These are phyloP conservation scores for Sporothrix humicola DNA, from an alignment of 2,329 filamentous ascomycete genomes.

Conservation along the genomic window DNA sequence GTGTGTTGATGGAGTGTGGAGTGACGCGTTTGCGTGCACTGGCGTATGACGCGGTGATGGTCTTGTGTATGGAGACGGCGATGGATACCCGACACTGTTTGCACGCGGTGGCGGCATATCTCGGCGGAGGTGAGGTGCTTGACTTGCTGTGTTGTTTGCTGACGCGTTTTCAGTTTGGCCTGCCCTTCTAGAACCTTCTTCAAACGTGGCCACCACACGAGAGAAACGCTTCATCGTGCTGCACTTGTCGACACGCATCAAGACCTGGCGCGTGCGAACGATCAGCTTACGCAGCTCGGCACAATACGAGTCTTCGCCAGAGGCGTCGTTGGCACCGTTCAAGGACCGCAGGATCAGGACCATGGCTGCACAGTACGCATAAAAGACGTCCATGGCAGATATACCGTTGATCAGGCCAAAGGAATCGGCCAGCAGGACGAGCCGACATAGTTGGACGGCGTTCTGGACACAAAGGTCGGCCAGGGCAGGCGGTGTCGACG, in stretches of 20 bases:
- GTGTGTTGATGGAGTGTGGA: background rate
- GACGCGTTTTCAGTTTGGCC: background rate
- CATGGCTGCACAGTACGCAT: constrained; percentile 26
- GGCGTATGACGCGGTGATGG: background rate
- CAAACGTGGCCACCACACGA: constrained; percentile 19
- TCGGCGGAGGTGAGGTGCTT: background rate
- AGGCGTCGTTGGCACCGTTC: background rate
- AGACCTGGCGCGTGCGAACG: constrained; percentile 12
- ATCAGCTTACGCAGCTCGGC: constrained; percentile 5
- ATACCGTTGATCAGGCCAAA: constrained; percentile 25
- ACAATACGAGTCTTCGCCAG: background rate
- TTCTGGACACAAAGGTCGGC: constrained; percentile 18
- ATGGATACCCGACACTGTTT: background rate
- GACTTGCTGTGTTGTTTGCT: background rate
- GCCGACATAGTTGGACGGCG: constrained; percentile 23
- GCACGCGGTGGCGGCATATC: background rate
- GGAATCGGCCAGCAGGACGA: constrained; percentile 10
- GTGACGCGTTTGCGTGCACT: background rate
- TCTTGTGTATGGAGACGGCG: background rate
- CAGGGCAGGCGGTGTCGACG: background rate
- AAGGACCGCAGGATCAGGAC: constrained; percentile 28
- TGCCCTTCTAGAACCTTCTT: background rate
- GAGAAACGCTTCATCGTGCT: constrained; percentile 30
- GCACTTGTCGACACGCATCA: constrained; percentile 29
- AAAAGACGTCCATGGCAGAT: constrained; percentile 25